phyloP scores from a whole-genome alignment of 306 rosid genomes.

The Pterocarpus macrocarpus region DNA sequence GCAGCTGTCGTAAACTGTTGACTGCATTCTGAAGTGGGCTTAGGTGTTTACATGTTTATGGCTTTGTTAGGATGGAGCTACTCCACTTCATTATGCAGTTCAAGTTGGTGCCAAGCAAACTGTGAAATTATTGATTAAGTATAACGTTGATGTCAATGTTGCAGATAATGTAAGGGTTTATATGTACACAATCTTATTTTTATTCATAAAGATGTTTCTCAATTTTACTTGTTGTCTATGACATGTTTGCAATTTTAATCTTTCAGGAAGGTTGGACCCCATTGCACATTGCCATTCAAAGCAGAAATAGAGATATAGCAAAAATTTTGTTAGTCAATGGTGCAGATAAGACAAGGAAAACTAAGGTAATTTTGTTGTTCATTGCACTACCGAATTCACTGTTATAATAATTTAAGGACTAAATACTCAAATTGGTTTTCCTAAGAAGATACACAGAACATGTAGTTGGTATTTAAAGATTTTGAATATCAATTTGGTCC shows the following conservation, averaged over 20 bases:
- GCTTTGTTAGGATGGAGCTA: conserved; percentile 84
- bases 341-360: conserved; percentile 79
- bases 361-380: conserved; percentile 66
- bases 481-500: neutral
- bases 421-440: neutral
- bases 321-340: conserved; percentile 86
- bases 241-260: conserved; percentile 9
- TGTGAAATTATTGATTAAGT: conserved; percentile 85
- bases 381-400: neutral
- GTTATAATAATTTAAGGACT: neutral
- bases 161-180: conserved; percentile 75
- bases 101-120: conserved; percentile 90
- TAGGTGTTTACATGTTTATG: conserved; percentile 40
- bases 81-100: conserved; percentile 96
- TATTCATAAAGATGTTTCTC: conserved; percentile 7
- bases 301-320: conserved; percentile 84
- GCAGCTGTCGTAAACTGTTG: conserved; percentile 21
- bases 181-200: conserved; percentile 11
- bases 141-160: conserved; percentile 77
- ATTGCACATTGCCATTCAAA: conserved; percentile 86
- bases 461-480: neutral
- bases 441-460: neutral
- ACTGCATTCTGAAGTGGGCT: conserved; percentile 29
- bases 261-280: conserved; percentile 97
- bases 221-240: neutral